Evolutionary conservation across 23 red algal species (phyloP), one percentile per base, ranked within the genome.

Genomic region (Cyanidioschyzon merolae): DNA sequence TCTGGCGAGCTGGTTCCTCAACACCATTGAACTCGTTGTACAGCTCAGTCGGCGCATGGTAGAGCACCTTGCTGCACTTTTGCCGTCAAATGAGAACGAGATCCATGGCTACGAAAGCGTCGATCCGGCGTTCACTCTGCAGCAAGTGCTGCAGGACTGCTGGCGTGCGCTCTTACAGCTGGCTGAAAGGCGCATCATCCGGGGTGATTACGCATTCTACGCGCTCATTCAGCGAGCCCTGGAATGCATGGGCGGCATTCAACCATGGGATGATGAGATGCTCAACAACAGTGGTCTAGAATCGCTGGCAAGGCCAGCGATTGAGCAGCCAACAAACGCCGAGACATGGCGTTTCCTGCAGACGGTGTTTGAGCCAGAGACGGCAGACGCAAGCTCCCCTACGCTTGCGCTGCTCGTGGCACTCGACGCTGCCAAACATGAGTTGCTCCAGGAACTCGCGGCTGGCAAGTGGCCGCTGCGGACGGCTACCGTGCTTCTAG

Each of bases 241-340:
- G 29, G 63, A 71, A 27, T 35, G 63, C 21, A 25, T 71, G 63
- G 63, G 63, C 3, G 63, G 32, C 29, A 71, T 35, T 7, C n/a
- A 25, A 35, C 63, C 63, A 32, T 71, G 63, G 63, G 32, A 71
- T 35, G 63, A 71, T 35, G 63, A 71, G 29, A 71, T 71, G 63
- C 7, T 71, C 12, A 71, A 27, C 63, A 27, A 71, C n/a, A 27
- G 3, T 7, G 16, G 30, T 7, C 30, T 71, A 27, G n/a, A 35
- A 27, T 35, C 21, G 63, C n/a, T 54, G 7, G 45, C 45, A 54
- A 54, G 21, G 21, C 45, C 21, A 21, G 45, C 45, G 45, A 54
- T 15, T 54, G 45, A 54, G 7, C 45, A 21, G 12, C 21, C 45
- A 21, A 15, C 45, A 7, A 54, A 54, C 12, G 7, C 45, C 45